Conservation (phyloP, 1,284 basidiomycete genomes). For the Takashimella koratensis region DNA sequence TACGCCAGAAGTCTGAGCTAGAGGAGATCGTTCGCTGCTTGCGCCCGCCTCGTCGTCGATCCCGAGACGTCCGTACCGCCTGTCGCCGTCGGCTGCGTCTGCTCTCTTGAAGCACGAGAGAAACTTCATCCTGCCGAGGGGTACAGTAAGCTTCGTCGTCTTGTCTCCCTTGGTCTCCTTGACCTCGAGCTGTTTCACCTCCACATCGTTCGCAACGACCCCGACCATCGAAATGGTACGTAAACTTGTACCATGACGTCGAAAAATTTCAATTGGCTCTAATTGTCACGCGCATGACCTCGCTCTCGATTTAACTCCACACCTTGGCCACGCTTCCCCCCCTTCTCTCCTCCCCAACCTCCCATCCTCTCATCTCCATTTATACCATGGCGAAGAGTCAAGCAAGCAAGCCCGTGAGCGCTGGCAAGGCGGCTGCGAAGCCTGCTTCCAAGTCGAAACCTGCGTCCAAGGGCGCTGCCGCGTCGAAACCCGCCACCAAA, state of each 20-base stretch:
- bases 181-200: too few relatives aligned
- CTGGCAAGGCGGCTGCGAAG: background rate
- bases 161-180: too few relatives aligned
- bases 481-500: background rate
- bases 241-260: background rate
- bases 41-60: background rate
- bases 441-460: background rate
- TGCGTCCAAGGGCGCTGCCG: background rate
- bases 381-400: background rate
- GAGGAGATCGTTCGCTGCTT: background rate
- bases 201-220: background rate
- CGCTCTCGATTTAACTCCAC: background rate
- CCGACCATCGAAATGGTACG: background rate
- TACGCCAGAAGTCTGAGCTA: background rate
- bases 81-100: background rate
- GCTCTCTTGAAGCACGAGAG: constrained; percentile 6
- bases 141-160: too few relatives aligned
- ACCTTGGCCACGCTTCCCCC: background rate
- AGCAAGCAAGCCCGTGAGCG: background rate
- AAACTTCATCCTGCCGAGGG: constrained; percentile 5
- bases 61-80: background rate
- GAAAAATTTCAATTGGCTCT: background rate
- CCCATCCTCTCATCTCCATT: background rate
- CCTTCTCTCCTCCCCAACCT: background rate
- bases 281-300: too few relatives aligned